Evolutionary conservation across 2,329 filamentous ascomycete genomes (phyloP).

Genomic region (Seiridium unicorne): DNA sequence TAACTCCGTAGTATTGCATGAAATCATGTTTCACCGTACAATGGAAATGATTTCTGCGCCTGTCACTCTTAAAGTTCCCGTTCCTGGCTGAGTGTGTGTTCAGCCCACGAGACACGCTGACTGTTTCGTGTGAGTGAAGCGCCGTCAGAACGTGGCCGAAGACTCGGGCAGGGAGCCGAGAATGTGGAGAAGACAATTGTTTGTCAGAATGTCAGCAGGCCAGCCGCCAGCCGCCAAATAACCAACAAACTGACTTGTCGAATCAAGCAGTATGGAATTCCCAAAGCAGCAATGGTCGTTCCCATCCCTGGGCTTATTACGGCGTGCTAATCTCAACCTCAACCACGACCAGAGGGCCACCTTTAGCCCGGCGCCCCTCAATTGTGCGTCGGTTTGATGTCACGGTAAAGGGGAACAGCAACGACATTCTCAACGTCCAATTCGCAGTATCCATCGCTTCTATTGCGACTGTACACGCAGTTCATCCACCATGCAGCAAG

Average conservation of each 20-base stretch:
- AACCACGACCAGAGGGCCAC: background rate
- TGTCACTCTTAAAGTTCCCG: too few species aligned
- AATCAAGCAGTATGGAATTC: background rate
- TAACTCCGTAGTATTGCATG: too few species aligned
- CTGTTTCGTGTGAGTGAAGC: background rate
- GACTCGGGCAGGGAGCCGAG: background rate
- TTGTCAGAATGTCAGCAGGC: background rate
- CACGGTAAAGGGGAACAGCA: too few species aligned
- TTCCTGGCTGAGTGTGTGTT: too few species aligned
- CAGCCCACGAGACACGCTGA: too few species aligned
- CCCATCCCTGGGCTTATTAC: background rate
- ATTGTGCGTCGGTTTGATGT: too few species aligned
- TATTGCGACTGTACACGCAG: background rate
- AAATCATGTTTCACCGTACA: too few species aligned
- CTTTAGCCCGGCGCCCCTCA: background rate
- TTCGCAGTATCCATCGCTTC: background rate
- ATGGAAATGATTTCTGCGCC: too few species aligned
- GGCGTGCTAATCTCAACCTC: background rate
- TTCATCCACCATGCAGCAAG: too few species aligned
- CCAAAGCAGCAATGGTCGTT: background rate
- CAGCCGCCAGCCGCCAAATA: background rate
- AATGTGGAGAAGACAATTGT: background rate
- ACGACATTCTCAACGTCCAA: too few species aligned
- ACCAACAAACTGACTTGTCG: constrained; percentile 1
- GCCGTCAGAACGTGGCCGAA: background rate